Evolutionary conservation across 2,329 filamentous ascomycete genomes (phyloP).

Genomic region (Aspergillus hiratsukae): DNA sequence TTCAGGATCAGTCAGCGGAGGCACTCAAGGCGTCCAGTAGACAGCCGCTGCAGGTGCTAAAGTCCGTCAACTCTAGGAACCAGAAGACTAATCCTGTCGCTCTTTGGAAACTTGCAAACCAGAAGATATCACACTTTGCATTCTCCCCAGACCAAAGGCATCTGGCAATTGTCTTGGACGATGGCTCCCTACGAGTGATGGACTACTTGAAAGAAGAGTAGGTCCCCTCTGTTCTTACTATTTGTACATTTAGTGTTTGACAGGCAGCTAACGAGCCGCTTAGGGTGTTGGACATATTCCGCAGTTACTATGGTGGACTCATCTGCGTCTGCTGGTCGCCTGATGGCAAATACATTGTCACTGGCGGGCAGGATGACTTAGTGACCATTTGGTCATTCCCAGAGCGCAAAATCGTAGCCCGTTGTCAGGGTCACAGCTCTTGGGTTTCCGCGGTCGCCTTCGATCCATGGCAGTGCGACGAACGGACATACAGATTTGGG

Average conservation of each 20-base stretch:
- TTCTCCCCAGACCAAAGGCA: slow-evolving; percentile 88
- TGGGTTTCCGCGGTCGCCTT: slow-evolving; percentile 94
- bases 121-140: slow-evolving; percentile 82
- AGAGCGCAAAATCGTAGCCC: slow-evolving; percentile 78
- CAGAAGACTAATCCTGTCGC: slow-evolving; percentile 92
- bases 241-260: not conserved
- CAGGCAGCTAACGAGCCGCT: slow-evolving; percentile 3
- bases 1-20: slow-evolving; percentile 24
- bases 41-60: slow-evolving; percentile 64
- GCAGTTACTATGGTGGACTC: slow-evolving; percentile 89
- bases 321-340: slow-evolving; percentile 96
- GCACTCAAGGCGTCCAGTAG: slow-evolving; percentile 24
- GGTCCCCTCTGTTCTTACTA: slow-evolving; percentile 25
- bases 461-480: slow-evolving; percentile 95
- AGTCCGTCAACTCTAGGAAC: slow-evolving; percentile 89
- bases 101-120: slow-evolving; percentile 87
- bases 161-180: slow-evolving; percentile 85
- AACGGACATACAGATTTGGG: slow-evolving; percentile 90
- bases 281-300: slow-evolving; percentile 80
- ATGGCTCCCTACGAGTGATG: slow-evolving; percentile 82
- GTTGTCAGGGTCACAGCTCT: slow-evolving; percentile 91
- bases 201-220: slow-evolving; percentile 89
- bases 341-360: slow-evolving; percentile 91
- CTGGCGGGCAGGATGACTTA: slow-evolving; percentile 91
- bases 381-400: slow-evolving; percentile 92